phyloP scores from a whole-genome alignment of 805 yeast species.

The Ogataea paradorogensis region DNA sequence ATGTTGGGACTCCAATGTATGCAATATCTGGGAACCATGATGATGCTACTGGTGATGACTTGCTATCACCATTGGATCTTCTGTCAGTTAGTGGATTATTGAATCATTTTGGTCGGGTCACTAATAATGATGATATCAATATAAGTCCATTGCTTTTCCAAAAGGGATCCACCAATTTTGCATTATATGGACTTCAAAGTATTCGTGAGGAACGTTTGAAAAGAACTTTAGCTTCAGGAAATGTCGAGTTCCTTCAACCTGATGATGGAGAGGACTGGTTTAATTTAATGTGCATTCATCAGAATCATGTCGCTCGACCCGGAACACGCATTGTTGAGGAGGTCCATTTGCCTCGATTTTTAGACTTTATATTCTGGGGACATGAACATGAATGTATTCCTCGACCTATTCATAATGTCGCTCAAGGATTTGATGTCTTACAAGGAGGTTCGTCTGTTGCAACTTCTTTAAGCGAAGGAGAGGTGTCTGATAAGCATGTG shows the following conservation, averaged over 20 bases:
- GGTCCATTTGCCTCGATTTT: slow-evolving; percentile 70
- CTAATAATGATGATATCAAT: slow-evolving; percentile 69
- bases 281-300: slow-evolving; percentile 83
- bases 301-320: slow-evolving; percentile 81
- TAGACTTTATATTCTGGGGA: slow-evolving; percentile 92
- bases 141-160: slow-evolving; percentile 75
- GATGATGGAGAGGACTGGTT: slow-evolving; percentile 62
- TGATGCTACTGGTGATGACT: slow-evolving; percentile 86
- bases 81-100: slow-evolving; percentile 76
- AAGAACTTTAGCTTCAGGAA: slow-evolving; percentile 75
- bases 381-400: slow-evolving; percentile 96
- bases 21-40: slow-evolving; percentile 96
- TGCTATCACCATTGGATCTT: slow-evolving; percentile 83
- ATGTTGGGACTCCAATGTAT: slow-evolving; percentile 85
- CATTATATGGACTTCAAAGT: slow-evolving; percentile 85
- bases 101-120: slow-evolving; percentile 85
- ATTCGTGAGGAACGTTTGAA: slow-evolving; percentile 86
- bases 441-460: slow-evolving; percentile 96
- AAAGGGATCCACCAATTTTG: slow-evolving; percentile 78
- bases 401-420: slow-evolving; percentile 56
- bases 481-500: slow-evolving; percentile 69
- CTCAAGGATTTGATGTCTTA: slow-evolving; percentile 68
- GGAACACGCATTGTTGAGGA: slow-evolving; percentile 85
- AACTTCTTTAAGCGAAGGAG: slow-evolving; percentile 84
- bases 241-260: slow-evolving; percentile 78